Percentiles rank a stretch among this genome's conserved stretches.
Evolutionary conservation across 768 basidiomycete species (phyloP).

Genomic region (Leccinum ochraceum): DNA sequence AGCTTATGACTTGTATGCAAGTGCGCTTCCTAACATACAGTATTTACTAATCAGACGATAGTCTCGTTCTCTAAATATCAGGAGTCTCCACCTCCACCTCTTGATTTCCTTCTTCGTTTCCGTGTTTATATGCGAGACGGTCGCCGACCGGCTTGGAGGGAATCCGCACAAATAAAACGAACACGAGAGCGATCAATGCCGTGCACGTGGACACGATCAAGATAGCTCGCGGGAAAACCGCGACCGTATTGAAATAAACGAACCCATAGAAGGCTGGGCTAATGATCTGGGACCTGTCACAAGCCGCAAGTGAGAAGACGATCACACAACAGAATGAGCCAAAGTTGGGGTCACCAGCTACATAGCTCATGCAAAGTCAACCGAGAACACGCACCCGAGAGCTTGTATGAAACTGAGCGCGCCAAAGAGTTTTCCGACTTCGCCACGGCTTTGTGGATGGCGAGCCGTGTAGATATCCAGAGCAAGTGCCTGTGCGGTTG

Average conservation of each 20-base stretch:
- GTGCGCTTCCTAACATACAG: too few species aligned
- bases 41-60: too few species aligned
- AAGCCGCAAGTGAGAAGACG: not conserved
- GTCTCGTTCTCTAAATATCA: not conserved
- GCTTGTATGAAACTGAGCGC: slow-evolving; percentile 76
- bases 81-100: not conserved
- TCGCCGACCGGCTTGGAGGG: slow-evolving; percentile 13
- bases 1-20: too few species aligned
- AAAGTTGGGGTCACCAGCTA: too few species aligned
- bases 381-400: slow-evolving; percentile 45
- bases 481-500: slow-evolving; percentile 71
- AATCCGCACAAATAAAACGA: slow-evolving; percentile 51
- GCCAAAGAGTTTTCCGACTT: slow-evolving; percentile 78
- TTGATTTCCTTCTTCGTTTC: slow-evolving; percentile 8
- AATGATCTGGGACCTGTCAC: slow-evolving; percentile 59
- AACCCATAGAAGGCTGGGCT: slow-evolving; percentile 74
- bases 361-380: not conserved
- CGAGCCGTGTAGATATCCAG: slow-evolving; percentile 61
- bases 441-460: slow-evolving; percentile 45
- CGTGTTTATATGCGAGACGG: not conserved
- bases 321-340: not conserved
- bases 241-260: slow-evolving; percentile 71
- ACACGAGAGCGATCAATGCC: slow-evolving; percentile 42
- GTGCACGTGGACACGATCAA: slow-evolving; percentile 56
- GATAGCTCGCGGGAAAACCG: slow-evolving; percentile 64